A percentile compares a stretch with the other conserved stretches of the same genome.
phyloP scores from a whole-genome alignment of 2,329 filamentous ascomycete genomes.

The Akanthomyces dipterigenus region DNA sequence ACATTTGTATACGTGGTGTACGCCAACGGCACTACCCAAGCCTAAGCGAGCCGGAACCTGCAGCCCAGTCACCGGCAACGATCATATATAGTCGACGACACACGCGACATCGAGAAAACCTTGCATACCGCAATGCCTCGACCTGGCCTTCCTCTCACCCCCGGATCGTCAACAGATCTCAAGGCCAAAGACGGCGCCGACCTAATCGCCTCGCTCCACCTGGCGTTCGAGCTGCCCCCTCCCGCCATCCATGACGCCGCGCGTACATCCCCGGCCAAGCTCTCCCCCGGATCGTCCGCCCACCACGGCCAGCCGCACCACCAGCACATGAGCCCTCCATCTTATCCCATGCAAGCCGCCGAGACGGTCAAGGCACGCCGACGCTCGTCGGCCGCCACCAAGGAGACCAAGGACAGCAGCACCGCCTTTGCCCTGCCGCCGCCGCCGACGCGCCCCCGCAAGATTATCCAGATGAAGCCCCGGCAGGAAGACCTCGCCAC shows the following conservation, averaged over 20 bases:
- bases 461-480: constrained; percentile 98
- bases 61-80: not conserved
- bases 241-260: constrained; percentile 56
- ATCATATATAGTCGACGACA: not conserved
- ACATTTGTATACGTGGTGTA: not conserved
- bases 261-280: constrained; percentile 32
- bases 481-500: constrained; percentile 37
- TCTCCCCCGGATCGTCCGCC: not conserved
- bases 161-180: constrained; percentile 74
- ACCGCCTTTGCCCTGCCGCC: constrained; percentile 73
- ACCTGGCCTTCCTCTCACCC: constrained; percentile 63
- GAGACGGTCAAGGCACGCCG: constrained; percentile 48
- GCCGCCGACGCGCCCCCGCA: constrained; percentile 83
- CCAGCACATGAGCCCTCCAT: constrained; percentile 15
- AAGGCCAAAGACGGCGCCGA: constrained; percentile 61
- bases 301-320: constrained; percentile 15
- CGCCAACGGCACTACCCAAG: not conserved
- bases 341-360: constrained; percentile 41
- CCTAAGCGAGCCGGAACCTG: not conserved
- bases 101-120: not conserved
- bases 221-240: constrained; percentile 69
- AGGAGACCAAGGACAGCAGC: constrained; percentile 47
- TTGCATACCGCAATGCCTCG: constrained; percentile 50
- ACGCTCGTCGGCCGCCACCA: constrained; percentile 39
- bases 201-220: constrained; percentile 54